These are phyloP conservation scores for Sedum album DNA, from an alignment of 164 flowering plant species.

Conservation along the genomic window DNA sequence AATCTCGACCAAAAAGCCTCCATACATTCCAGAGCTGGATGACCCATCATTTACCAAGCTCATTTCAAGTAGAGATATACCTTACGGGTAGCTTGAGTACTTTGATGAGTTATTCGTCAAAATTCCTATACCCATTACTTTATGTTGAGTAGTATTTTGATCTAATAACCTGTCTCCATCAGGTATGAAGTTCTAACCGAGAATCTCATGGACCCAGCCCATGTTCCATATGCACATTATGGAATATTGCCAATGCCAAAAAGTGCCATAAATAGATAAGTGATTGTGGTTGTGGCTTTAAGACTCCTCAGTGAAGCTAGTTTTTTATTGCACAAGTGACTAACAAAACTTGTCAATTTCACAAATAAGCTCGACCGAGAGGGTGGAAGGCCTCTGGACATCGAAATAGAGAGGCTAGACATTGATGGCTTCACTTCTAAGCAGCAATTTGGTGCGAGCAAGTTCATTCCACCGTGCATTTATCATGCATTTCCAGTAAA, in stretches of 20 bases:
- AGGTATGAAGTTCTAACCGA: conserved; percentile 86
- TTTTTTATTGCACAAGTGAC: neutral
- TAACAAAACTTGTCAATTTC: conserved; percentile 15
- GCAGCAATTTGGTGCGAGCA: conserved; percentile 30
- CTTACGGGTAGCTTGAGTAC: conserved; percentile 55
- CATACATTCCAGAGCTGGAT: conserved; percentile 66
- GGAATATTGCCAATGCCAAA: conserved; percentile 43
- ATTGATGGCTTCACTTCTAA: conserved; percentile 37
- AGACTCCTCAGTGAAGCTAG: neutral
- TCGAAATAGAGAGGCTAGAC: conserved; percentile 27
- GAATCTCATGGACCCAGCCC: conserved; percentile 96
- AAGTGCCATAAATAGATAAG: conserved; percentile 29
- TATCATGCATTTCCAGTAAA: conserved; percentile 25
- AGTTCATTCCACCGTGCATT: conserved; percentile 49
- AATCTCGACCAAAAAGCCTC: conserved; percentile 45
- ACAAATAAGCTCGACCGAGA: conserved; percentile 56
- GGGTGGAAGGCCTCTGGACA: conserved; percentile 56
- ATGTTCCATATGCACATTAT: conserved; percentile 90
- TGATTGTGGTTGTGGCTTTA: conserved; percentile 25
- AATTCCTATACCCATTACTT: neutral
- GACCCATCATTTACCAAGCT: conserved; percentile 60
- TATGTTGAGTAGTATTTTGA: neutral
- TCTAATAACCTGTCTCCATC: conserved; percentile 18
- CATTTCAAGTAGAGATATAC: conserved; percentile 68
- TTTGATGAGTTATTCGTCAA: too few species aligned